A percentile compares a stretch with the other conserved stretches of the same genome.
phyloP scores from a whole-genome alignment of 768 basidiomycete species.

The Fibroporia radiculosa region DNA sequence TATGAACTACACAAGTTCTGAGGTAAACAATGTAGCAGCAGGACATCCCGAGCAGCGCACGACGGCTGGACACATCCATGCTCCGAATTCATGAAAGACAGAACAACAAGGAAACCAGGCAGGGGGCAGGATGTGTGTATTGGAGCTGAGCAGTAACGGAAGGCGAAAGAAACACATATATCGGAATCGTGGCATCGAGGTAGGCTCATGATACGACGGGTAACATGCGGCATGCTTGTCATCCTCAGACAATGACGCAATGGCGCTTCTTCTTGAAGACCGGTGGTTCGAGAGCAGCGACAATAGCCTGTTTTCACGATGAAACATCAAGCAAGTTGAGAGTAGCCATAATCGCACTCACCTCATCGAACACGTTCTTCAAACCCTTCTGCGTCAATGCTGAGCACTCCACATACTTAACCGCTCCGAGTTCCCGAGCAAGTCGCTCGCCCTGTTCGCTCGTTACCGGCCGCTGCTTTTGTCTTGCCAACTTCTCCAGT shows the following conservation, averaged over 20 bases:
- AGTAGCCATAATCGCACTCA: constrained; percentile 31
- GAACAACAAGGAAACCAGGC: constrained; percentile 3
- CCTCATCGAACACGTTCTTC: constrained; percentile 99
- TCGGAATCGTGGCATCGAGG: constrained; percentile 21
- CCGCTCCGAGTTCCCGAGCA: constrained; percentile 94
- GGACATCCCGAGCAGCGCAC: background rate
- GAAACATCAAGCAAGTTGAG: constrained; percentile 3
- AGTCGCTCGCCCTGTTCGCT: constrained; percentile 88
- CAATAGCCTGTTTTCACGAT: constrained; percentile 67
- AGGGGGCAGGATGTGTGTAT: constrained; percentile 5
- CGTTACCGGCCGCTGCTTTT: constrained; percentile 92
- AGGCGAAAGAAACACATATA: constrained; percentile 14
- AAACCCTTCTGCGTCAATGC: constrained; percentile 98
- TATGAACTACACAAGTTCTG: constrained; percentile 28
- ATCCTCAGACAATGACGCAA: constrained; percentile 79
- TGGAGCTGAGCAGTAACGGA: constrained; percentile 4
- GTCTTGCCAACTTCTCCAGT: constrained; percentile 89
- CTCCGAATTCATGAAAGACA: constrained; percentile 2
- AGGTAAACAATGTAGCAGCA: constrained; percentile 15
- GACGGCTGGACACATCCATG: background rate
- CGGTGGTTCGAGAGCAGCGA: constrained; percentile 96
- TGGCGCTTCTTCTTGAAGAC: constrained; percentile 71
- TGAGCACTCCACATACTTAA: constrained; percentile 99
- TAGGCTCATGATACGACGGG: background rate
- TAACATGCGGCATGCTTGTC: constrained; percentile 3